Base-by-base conservation (phyloP, 768 basidiomycete genomes). In the Lactifluus piperatus region DNA sequence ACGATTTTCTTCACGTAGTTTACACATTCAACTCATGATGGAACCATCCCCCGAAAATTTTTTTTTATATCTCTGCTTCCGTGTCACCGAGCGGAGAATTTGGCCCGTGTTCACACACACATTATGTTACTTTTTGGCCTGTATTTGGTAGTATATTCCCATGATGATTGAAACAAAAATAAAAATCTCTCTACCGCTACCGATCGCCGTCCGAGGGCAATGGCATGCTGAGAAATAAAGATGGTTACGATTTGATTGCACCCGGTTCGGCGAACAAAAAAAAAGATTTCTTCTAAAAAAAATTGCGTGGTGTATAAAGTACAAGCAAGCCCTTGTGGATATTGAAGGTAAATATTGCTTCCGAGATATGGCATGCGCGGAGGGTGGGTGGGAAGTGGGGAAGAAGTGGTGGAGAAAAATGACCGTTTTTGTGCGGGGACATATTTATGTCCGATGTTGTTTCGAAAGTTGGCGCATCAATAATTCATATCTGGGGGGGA, bases 401-500 rank as follows among this genome's bases (percentile, higher is more conserved):
- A 9, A 5, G 34, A n/a, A n/a, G n/a, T n/a, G 34, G 13, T 18
- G 26, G 18, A 9, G 24, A 37, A n/a, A 32, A 10, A 13, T 9
- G 29, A 22, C 30, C 43, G 22, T 26, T 11, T 13, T 3, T 29
- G 29, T 18, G 58, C 26, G n/a, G 20, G 20, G 54, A 5, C 18
- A 47, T n/a, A n/a, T 36, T 52, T 11, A 51, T 64, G 57, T 44
- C 46, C 63, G 29, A 26, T 49, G 54, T 44, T 14, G 22, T 13
- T 44, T 44, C 24, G 59, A 41, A 24, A 68, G 62, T n/a, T 68
- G 58, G 32, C 75, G 68, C 76, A 77, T 76, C 60, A 76, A 66
- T 51, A 76, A 56, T 65, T 77, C 76, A 62, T 77, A 78, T 49
- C 76, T 77, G 22, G 14, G 22, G 52, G 27, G 3, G 3, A 18